Evolutionary conservation across 1,139 yeast genomes (phyloP), one percentile per base, ranked within the genome.

Genomic region (Geotrichum candidum): DNA sequence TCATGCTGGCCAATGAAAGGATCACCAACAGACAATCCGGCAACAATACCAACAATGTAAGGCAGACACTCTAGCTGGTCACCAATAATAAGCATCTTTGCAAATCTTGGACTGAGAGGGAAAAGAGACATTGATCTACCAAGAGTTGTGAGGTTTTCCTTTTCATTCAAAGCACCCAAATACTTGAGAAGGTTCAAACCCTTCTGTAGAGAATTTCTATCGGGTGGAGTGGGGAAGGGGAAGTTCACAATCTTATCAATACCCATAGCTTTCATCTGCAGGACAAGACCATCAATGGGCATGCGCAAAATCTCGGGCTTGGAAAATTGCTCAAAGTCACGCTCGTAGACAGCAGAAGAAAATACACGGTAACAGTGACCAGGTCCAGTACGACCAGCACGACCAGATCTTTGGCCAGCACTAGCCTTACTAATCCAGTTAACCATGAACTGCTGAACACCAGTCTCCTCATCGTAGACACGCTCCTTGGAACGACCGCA

Each of bases 301-400:
- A 90, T 92, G 67, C 98, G 80, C 64, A 90, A 76, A 61, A 95
- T 92, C 73, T 95, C 99, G 0, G 99, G 99, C 61, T 79, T 81
- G 29, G 95, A 82, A 68, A 94, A 94, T 69, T 87, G 90, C 4
- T 80, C 80, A 73, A 95, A 94, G 68, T 88, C 94, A 64, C 86
- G 83, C 71, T 94, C 98, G 73, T 81, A 95, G 9, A 95, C 89
- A 0, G 99, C 99, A n/a, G 98, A 92, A 0, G 99, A 92, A 70
- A 81, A 95, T 27, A 95, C 76, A 64, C 99, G 80, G 73, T 95
- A 95, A 73, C 97, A 90, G 71, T 95, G 99, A 61, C 99, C 99
- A 0, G 99, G 98, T 0, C 99, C 99, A 0, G 98, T 94, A 83
- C 99, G 88, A 72, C 99, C 99, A 58, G 99, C 99, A 81, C 99